Base-by-base conservation (phyloP, 345 rosid genomes). In the Eucalyptus albens region DNA sequence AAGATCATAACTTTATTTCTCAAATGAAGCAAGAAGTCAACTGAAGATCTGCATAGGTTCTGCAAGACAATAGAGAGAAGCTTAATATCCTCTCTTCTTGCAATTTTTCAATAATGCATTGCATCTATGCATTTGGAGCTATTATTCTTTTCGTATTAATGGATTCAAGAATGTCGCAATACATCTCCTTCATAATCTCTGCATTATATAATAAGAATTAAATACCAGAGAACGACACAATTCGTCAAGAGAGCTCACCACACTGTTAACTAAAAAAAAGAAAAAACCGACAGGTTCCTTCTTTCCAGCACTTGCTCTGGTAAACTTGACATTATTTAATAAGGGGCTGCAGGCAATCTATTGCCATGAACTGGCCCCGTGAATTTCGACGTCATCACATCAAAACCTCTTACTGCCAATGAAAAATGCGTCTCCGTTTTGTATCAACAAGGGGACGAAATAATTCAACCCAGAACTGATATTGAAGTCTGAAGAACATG, bases 81-180 rank as follows among this genome's bases (percentile, higher is more conserved):
- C 12, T 10, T 47, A 10, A 47, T 47, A 47, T 47, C 49, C 49
- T 47, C 12, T 47, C 4, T 47, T 47, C 4, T 47, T 47, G 49
- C 49, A 47, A 47, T 45, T 47, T 47, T 10, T 47, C 94, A 87
- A 95, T 94, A 94, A 96, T 62, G 26, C 96, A 93, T 95, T 95
- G 94, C 88, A 93, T 44, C 97, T 95, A 96, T 88, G 96, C 94
- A 91, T 97, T 97, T 3, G 97, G 99, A 19, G 98, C 90, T 96
- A 94, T 95, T 8, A 97, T 92, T 81, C 95, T 90, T 92, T 93
- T 96, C 26, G 87, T 91, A 90, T 94, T 91, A 21, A 96, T 93
- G 9, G 98, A 97, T 33, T 94, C 92, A 27, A 95, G 88, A 81
- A 97, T 94, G 86, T 92, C 91, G 60, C 91, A 96, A 87, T 94